Base-by-base conservation (phyloP, 306 rosid genomes). In the Psophocarpus tetragonolobus region DNA sequence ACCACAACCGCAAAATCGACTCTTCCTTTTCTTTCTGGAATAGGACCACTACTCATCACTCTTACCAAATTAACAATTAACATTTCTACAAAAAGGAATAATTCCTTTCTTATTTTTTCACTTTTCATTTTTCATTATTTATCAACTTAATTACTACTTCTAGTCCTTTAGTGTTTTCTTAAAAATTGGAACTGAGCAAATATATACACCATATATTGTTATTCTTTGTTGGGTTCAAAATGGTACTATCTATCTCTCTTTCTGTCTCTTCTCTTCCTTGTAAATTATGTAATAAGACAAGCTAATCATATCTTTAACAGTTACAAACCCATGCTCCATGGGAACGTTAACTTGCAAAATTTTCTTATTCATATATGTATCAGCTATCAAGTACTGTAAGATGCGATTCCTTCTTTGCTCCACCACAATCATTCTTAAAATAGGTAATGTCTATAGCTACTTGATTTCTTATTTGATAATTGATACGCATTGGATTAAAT, bases 11-110 rank as follows among this genome's bases (percentile, higher is more conserved):
- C 80, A 82, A 80, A 69, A 69, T 47, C 7, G 67, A 79, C 24
- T 81, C 53, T 66, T 65, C 81, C 24, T 69, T 42, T 6, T 88
- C 91, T 79, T 80, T 90, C 77, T 85, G 87, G 83, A n/a, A n/a
- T 87, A 83, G 77, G 2, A 18, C 8, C 27, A 63, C 4, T 21
- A 29, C 27, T 17, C 47, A 30, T 61, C 23, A 6, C n/a, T n/a
- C n/a, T n/a, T n/a, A n/a, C n/a, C n/a, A n/a, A n/a, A n/a, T n/a
- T n/a, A n/a, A n/a, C n/a, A n/a, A n/a, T n/a, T n/a, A n/a, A n/a
- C n/a, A n/a, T n/a, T n/a, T n/a, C n/a, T n/a, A n/a, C n/a, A n/a
- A n/a, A n/a, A n/a, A n/a, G n/a, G n/a, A n/a, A n/a, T n/a, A n/a
- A n/a, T n/a, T n/a, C n/a, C n/a, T n/a, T n/a, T n/a, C n/a, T n/a